Conservation (phyloP, 2,329 filamentous ascomycete species). For the Monosporascus sp. region DNA sequence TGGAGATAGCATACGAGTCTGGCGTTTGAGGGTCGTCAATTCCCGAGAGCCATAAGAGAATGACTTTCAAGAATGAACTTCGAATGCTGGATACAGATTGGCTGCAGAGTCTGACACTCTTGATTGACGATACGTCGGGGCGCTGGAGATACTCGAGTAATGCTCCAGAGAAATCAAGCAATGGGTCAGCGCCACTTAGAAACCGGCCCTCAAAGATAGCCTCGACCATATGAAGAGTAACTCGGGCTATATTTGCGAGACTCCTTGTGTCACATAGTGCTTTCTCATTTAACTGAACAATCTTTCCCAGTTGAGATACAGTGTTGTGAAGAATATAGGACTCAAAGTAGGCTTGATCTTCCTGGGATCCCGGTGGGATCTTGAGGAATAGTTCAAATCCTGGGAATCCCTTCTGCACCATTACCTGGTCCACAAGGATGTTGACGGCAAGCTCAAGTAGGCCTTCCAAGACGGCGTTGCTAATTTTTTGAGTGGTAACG, state of each 20-base stretch:
- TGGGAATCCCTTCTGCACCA: conserved; percentile 82
- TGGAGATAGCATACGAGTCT: conserved; percentile 59
- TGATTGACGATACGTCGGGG: conserved; percentile 73
- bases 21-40: conserved; percentile 61
- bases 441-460: conserved; percentile 72
- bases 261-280: conserved; percentile 75
- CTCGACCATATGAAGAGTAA: conserved; percentile 77
- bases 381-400: conserved; percentile 83
- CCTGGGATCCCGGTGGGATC: conserved; percentile 85
- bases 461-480: conserved; percentile 69
- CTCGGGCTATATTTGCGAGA: conserved; percentile 79
- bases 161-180: conserved; percentile 81
- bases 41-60: conserved; percentile 80
- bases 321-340: conserved; percentile 79
- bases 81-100: conserved; percentile 75
- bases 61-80: conserved; percentile 69
- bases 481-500: conserved; percentile 46
- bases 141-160: conserved; percentile 85
- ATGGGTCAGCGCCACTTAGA: conserved; percentile 74
- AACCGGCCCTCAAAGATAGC: conserved; percentile 97
- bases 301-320: conserved; percentile 63
- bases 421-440: conserved; percentile 80
- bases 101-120: conserved; percentile 85
- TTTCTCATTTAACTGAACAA: conserved; percentile 66
- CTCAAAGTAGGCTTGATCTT: conserved; percentile 93